Evolutionary conservation across 306 rosid genomes (phyloP), one percentile per base, ranked within the genome.

Genomic region (Hippophae tibetana): DNA sequence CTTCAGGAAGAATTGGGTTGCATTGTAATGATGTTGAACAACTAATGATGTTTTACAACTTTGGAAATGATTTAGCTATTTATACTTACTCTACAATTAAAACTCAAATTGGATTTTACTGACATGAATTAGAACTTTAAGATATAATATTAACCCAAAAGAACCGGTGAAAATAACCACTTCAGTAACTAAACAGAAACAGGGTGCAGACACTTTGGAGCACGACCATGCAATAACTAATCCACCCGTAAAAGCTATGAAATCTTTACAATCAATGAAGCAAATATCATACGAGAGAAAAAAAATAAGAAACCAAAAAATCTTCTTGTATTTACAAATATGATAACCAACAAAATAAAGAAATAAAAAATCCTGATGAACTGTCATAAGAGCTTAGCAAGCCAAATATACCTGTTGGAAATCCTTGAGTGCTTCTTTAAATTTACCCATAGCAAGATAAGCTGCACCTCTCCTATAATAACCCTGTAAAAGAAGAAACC

Each of bases 401-500:
- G 23, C 52, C 44, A 62, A 31, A 31, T 31, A 47, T 72, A 92
- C 99, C 95, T 87, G 96, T 78, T 85, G 93, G 77, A 92, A 92
- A 84, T 92, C 99, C 62, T 83, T 86, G 62, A 92, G 80, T 18
- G 99, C 99, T 47, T 88, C 99, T 86, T 88, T 88, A 73, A 92
- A 86, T 61, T 92, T 92, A 23, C 97, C 99, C 84, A 92, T 74
- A 51, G 88, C 93, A 68, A 92, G 93, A 75, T 79, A 82, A 65
- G 99, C 93, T 43, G 96, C 85, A 45, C 99, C 99, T 61, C 96
- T 82, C 77, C 99, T 78, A 76, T 92, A 92, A 76, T 92, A 92
- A 67, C 99, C 99, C 99, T 92, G 72, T 63, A 69, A 57, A 52
- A 71, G 43, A 8, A 81, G 67, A 67, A 72, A 74, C 26, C 43